A percentile compares a stretch with the other conserved stretches of the same genome.
These are phyloP conservation scores for Solanum virginianum DNA, from an alignment of 257 asterid species.

Conservation along the genomic window DNA sequence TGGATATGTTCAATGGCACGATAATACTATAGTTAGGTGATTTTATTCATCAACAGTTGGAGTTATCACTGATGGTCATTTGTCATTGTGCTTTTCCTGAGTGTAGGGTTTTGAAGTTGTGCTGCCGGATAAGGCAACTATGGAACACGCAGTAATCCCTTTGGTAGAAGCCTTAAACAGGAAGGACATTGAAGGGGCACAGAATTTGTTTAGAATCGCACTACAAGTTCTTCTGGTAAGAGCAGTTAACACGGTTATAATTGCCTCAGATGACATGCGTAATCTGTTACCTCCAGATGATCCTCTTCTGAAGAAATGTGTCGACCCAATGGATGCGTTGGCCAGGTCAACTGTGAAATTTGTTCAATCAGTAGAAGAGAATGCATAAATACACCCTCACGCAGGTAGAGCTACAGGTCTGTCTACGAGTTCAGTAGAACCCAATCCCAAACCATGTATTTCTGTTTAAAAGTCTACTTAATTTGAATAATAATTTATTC, in stretches of 20 bases:
- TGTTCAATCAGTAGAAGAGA: constrained; percentile 23
- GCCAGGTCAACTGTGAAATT: constrained; percentile 39
- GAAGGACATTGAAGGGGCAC: constrained; percentile 72
- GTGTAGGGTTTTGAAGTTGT: constrained; percentile 70
- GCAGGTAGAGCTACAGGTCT: background rate
- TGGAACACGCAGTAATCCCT: constrained; percentile 46
- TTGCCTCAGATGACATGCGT: constrained; percentile 59
- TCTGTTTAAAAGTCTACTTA: background rate
- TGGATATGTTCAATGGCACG: background rate
- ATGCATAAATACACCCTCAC: background rate
- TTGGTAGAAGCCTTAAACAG: constrained; percentile 51
- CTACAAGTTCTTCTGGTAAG: constrained; percentile 51
- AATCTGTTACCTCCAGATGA: constrained; percentile 59
- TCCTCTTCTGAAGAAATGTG: constrained; percentile 53
- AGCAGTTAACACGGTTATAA: constrained; percentile 49
- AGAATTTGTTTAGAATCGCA: constrained; percentile 49
- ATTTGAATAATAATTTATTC: background rate
- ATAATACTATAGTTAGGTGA: background rate
- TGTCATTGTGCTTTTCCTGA: background rate
- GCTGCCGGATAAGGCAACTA: constrained; percentile 59
- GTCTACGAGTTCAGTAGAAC: background rate
- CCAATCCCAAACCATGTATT: background rate
- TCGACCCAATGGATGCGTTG: constrained; percentile 55
- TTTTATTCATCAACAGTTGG: background rate
- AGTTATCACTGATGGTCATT: background rate